These are phyloP conservation scores for Apophysomyces trapeziformis DNA, from an alignment of 371 early-diverging fungal genomes.

Conservation along the genomic window DNA sequence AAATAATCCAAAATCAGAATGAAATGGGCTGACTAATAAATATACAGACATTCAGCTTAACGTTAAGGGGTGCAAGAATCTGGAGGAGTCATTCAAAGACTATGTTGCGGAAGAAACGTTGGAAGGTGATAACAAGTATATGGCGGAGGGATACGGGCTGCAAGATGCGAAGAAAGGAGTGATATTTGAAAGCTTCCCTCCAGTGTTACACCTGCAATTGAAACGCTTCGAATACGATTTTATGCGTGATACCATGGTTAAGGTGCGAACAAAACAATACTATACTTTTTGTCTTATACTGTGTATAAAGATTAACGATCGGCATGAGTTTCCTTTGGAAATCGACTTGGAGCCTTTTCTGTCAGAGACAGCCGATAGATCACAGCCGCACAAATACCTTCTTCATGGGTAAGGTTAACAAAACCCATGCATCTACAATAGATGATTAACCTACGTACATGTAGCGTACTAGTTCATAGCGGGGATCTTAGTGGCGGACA, in stretches of 20 bases:
- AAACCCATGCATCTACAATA: conserved; percentile 12
- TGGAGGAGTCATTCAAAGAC: conserved; percentile 90
- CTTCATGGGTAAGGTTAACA: conserved; percentile 72
- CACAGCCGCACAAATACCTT: conserved; percentile 72
- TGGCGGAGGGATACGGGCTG: conserved; percentile 94
- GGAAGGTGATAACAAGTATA: conserved; percentile 97
- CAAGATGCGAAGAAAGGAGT: conserved; percentile 98
- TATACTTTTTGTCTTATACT: too few species aligned
- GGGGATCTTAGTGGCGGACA: conserved; percentile 97
- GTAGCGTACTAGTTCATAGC: conserved; percentile 93
- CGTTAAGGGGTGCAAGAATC: conserved; percentile 89
- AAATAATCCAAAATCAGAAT: not conserved
- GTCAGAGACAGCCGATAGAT: conserved; percentile 66
- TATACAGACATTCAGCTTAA: conserved; percentile 88
- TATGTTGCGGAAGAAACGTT: conserved; percentile 90
- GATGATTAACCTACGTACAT: not conserved
- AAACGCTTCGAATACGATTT: conserved; percentile 98
- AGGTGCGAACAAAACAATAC: conserved; percentile 45
- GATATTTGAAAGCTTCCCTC: conserved; percentile 94
- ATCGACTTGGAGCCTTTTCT: conserved; percentile 91
- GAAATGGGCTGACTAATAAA: not conserved
- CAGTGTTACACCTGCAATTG: conserved; percentile 95
- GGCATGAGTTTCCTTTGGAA: conserved; percentile 90
- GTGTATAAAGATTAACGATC: conserved; percentile 82
- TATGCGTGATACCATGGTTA: conserved; percentile 88